Evolutionary conservation across 495 filamentous ascomycete species (phyloP).

Genomic region (Aspergillus affinis): DNA sequence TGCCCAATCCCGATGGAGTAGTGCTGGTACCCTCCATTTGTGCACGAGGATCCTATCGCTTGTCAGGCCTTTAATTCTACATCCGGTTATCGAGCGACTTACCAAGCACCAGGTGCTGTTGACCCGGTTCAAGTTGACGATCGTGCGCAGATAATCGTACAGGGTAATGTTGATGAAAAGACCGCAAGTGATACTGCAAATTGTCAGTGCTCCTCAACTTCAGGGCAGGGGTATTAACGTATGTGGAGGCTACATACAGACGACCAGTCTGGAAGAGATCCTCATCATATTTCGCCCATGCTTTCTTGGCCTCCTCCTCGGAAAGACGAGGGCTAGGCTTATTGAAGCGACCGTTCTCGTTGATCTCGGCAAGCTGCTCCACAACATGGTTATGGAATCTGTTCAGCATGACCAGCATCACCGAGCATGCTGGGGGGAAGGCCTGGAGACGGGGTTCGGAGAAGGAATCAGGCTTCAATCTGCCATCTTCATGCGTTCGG

Average conservation of each 20-base stretch:
- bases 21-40: conserved; percentile 51
- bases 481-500: conserved; percentile 56
- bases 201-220: conserved; percentile 11
- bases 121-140: conserved; percentile 76
- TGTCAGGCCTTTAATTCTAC: conserved; percentile 1
- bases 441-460: conserved; percentile 55
- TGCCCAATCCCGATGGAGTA: conserved; percentile 65
- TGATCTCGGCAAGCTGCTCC: conserved; percentile 65
- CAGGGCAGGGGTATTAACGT: background rate
- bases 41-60: conserved; percentile 39
- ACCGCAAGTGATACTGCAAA: conserved; percentile 63
- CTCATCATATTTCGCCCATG: conserved; percentile 73
- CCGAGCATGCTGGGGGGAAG: conserved; percentile 56
- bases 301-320: conserved; percentile 53
- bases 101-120: conserved; percentile 80
- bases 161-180: conserved; percentile 84
- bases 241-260: conserved; percentile 36
- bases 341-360: conserved; percentile 69
- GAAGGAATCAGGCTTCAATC: conserved; percentile 58
- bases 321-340: conserved; percentile 51
- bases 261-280: conserved; percentile 83
- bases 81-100: conserved; percentile 6
- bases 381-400: conserved; percentile 81
- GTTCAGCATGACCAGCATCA: conserved; percentile 58
- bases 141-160: conserved; percentile 80